A percentile compares a stretch with the other conserved stretches of the same genome.
phyloP scores from a whole-genome alignment of 2,329 filamentous ascomycete species.

The Anisogramma anomala region DNA sequence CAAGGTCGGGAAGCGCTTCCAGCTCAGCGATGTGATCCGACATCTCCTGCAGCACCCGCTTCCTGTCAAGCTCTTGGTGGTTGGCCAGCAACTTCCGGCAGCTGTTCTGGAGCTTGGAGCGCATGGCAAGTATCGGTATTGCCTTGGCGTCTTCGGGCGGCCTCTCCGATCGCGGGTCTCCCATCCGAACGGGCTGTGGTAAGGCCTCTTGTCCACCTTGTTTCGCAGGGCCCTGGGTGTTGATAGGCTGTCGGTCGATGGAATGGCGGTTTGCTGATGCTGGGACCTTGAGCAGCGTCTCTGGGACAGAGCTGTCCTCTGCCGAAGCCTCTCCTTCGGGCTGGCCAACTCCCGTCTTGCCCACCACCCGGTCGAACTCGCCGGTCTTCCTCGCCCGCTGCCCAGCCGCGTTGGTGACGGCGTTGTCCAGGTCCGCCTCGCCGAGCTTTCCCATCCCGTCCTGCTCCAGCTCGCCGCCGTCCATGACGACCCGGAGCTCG shows the following conservation, averaged over 20 bases:
- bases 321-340: background rate
- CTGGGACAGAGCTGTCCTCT: background rate
- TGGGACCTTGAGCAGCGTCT: too few species aligned
- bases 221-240: background rate
- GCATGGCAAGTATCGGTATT: background rate
- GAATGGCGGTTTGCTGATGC: too few species aligned
- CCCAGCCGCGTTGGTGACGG: conserved; percentile 43
- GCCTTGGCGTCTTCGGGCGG: background rate
- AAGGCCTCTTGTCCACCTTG: background rate
- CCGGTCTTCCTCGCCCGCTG: conserved; percentile 22
- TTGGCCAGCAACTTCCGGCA: background rate
- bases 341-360: background rate
- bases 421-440: conserved; percentile 43
- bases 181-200: background rate
- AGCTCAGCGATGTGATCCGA: background rate
- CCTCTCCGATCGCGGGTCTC: background rate
- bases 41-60: background rate
- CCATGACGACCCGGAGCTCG: conserved; percentile 43
- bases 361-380: conserved; percentile 10
- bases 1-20: background rate
- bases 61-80: background rate
- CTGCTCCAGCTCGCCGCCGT: conserved; percentile 41
- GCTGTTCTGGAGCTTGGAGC: background rate
- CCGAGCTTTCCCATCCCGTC: conserved; percentile 47
- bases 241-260: background rate